phyloP scores from a whole-genome alignment of 352 stramenopile genomes.

The Halophytophthora polymorphica region DNA sequence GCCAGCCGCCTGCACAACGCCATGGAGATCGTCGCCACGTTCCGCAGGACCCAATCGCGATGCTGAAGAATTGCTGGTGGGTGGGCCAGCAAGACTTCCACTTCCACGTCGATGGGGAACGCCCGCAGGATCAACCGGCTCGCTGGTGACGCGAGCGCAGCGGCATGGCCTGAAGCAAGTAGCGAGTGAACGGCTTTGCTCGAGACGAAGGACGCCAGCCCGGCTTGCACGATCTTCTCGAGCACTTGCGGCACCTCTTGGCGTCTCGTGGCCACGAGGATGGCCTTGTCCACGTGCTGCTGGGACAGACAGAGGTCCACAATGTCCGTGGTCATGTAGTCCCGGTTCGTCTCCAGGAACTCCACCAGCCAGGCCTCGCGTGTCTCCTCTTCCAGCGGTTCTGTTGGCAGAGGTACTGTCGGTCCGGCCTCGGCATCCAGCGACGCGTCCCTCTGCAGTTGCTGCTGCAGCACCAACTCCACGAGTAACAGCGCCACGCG shows the following conservation, averaged over 20 bases:
- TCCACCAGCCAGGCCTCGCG: slow-evolving; percentile 44
- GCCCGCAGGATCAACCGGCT: slow-evolving; percentile 55
- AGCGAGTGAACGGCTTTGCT: slow-evolving; percentile 34
- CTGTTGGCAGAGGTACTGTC: background rate
- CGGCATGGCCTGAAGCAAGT: slow-evolving; percentile 35
- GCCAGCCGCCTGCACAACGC: slow-evolving; percentile 38
- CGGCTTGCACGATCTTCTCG: slow-evolving; percentile 45
- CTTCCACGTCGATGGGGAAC: slow-evolving; percentile 46
- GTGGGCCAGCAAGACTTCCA: slow-evolving; percentile 49
- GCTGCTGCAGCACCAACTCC: slow-evolving; percentile 58
- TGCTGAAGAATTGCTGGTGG: slow-evolving; percentile 52
- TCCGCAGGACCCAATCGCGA: slow-evolving; percentile 69
- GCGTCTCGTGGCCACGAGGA: slow-evolving; percentile 51
- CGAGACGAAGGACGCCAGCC: slow-evolving; percentile 41
- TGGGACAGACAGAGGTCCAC: slow-evolving; percentile 67
- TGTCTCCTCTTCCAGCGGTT: slow-evolving; percentile 31
- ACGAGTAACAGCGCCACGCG: slow-evolving; percentile 53
- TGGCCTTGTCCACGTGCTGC: slow-evolving; percentile 63
- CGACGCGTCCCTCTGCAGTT: slow-evolving; percentile 33
- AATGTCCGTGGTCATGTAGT: slow-evolving; percentile 62
- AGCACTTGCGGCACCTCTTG: slow-evolving; percentile 47
- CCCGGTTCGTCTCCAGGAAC: slow-evolving; percentile 54
- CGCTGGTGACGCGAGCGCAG: slow-evolving; percentile 30
- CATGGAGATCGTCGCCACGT: slow-evolving; percentile 38
- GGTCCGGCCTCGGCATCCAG: slow-evolving; percentile 6